A percentile compares a stretch with the other conserved stretches of the same genome.
Evolutionary conservation across 768 basidiomycete genomes (phyloP).

Genomic region (Psilocybe tampanensis): DNA sequence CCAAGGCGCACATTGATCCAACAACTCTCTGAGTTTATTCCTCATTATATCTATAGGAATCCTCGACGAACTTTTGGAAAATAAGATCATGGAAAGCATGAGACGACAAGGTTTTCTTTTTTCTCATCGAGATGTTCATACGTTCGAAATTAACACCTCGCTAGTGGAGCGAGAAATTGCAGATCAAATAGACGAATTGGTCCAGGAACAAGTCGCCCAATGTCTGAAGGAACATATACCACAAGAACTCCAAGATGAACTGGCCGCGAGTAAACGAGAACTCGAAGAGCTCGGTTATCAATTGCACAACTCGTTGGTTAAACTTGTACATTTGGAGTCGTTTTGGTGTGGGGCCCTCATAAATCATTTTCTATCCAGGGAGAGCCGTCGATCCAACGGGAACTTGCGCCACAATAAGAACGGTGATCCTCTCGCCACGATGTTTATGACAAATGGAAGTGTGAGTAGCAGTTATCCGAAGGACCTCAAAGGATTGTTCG

Average conservation of each 20-base stretch:
- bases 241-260: conserved; percentile 47
- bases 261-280: conserved; percentile 44
- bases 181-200: conserved; percentile 49
- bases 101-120: conserved; percentile 44
- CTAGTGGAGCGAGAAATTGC: conserved; percentile 52
- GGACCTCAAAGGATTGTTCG: conserved; percentile 52
- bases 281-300: conserved; percentile 47
- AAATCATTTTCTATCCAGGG: conserved; percentile 36
- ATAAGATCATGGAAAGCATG: conserved; percentile 46
- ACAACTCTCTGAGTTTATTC: background rate
- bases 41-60: conserved; percentile 37
- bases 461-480: conserved; percentile 53
- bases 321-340: background rate
- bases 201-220: conserved; percentile 50
- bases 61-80: conserved; percentile 45
- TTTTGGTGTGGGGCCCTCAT: background rate
- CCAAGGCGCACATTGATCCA: conserved; percentile 34
- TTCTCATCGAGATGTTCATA: background rate
- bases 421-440: conserved; percentile 44
- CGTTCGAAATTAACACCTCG: conserved; percentile 3
- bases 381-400: conserved; percentile 58
- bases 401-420: conserved; percentile 43
- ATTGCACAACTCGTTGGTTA: conserved; percentile 61
- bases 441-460: conserved; percentile 49
- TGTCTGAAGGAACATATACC: conserved; percentile 51